Conservation (phyloP, 176 grass and related monocot genomes). For the Thalia dealbata region DNA sequence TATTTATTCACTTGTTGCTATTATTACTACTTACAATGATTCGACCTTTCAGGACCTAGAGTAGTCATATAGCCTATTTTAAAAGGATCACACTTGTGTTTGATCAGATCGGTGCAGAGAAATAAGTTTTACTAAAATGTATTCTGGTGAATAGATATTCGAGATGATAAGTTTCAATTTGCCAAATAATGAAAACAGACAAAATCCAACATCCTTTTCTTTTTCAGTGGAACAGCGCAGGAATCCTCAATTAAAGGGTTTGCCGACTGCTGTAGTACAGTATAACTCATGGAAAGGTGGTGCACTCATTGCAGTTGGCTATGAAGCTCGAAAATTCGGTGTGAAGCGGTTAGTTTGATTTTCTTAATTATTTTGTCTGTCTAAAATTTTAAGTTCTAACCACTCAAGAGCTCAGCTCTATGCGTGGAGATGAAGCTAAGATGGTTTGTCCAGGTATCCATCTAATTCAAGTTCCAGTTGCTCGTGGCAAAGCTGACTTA, state of each 20-base stretch:
- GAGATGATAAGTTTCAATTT: too few relatives aligned
- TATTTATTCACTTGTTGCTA: too few relatives aligned
- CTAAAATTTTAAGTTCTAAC: neutral
- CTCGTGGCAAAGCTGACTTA: slow-evolving; percentile 82
- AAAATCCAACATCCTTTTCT: neutral
- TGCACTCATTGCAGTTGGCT: slow-evolving; percentile 77
- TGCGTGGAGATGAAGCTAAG: slow-evolving; percentile 91
- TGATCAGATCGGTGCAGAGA: too few relatives aligned
- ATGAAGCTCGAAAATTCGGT: slow-evolving; percentile 83
- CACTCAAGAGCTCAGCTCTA: slow-evolving; percentile 41
- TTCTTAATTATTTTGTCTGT: neutral
- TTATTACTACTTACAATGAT: too few relatives aligned
- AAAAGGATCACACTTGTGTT: too few relatives aligned
- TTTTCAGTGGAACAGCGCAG: slow-evolving; percentile 68
- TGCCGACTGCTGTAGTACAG: slow-evolving; percentile 90
- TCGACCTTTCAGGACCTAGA: too few relatives aligned
- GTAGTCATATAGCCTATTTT: too few relatives aligned
- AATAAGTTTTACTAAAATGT: too few relatives aligned
- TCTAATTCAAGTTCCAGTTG: slow-evolving; percentile 82
- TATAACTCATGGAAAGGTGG: slow-evolving; percentile 95
- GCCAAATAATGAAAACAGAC: neutral
- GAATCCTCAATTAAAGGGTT: slow-evolving; percentile 57
- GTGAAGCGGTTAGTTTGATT: slow-evolving; percentile 58
- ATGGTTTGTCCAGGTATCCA: slow-evolving; percentile 58
- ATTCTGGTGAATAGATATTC: too few relatives aligned